Evolutionary conservation across 169 alveolate species (phyloP).

Genomic region (Plasmodium cynomolgi): DNA sequence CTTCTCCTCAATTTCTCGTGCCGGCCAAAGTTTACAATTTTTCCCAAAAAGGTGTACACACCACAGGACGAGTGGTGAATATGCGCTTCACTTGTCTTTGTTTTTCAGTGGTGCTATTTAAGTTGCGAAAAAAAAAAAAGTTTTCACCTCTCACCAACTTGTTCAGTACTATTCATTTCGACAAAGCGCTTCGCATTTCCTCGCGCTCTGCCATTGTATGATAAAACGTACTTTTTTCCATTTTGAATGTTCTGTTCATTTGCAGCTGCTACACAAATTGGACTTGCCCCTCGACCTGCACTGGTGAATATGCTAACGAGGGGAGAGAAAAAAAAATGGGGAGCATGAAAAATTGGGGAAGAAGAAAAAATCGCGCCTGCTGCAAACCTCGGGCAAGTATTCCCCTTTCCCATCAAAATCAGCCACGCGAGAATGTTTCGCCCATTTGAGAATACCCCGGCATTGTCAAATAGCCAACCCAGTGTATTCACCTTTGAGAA

Average conservation of each 20-base stretch:
- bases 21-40: not conserved
- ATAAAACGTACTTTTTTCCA: not conserved
- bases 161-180: not conserved
- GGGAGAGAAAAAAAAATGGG: not conserved
- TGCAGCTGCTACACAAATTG: not conserved
- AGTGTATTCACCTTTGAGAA: not conserved
- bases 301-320: not conserved
- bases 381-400: not conserved
- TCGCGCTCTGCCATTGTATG: not conserved
- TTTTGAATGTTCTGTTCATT: not conserved
- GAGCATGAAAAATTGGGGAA: not conserved
- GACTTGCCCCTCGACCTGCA: not conserved
- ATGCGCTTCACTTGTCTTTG: conserved; percentile 12
- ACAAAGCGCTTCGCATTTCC: not conserved
- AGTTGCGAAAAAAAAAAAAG: not conserved
- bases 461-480: not conserved
- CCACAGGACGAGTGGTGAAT: not conserved
- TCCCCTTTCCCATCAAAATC: not conserved
- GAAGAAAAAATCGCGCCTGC: not conserved
- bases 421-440: not conserved
- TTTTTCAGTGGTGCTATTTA: not conserved
- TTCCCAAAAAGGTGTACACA: not conserved
- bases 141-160: not conserved
- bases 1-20: conserved; percentile 3
- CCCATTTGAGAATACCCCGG: not conserved